Percentiles rank a stretch among this genome's conserved stretches.
These are phyloP conservation scores for Puccinia novopanici DNA, from an alignment of 1,284 basidiomycete species.

Conservation along the genomic window DNA sequence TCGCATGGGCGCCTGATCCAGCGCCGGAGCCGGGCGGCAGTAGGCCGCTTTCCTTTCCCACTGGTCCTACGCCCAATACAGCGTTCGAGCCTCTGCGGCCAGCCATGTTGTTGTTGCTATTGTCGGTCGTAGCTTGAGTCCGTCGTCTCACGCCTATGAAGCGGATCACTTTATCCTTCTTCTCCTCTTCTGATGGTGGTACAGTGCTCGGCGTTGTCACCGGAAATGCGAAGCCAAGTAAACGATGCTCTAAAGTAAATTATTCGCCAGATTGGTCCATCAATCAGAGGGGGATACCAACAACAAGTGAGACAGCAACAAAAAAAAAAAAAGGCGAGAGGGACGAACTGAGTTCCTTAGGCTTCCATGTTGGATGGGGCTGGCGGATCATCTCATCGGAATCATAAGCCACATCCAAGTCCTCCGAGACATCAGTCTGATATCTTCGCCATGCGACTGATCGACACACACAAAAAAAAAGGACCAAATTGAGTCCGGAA, in stretches of 20 bases:
- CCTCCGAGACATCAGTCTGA: conserved; percentile 39
- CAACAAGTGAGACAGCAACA: neutral
- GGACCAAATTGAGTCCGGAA: neutral
- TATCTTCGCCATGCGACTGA: conserved; percentile 48
- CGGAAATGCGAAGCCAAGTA: conserved; percentile 49
- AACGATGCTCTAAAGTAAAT: conserved; percentile 35
- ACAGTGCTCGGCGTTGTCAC: neutral
- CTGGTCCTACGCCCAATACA: neutral
- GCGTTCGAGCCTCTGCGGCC: neutral
- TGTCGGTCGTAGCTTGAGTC: neutral
- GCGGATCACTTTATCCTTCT: conserved; percentile 47
- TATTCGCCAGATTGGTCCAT: neutral
- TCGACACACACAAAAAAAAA: neutral
- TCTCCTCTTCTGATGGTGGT: conserved; percentile 2
- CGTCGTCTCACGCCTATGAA: conserved; percentile 28
- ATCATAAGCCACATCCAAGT: conserved; percentile 48
- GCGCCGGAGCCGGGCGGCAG: neutral
- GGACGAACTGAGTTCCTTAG: conserved; percentile 48
- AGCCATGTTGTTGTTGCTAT: conserved; percentile 2
- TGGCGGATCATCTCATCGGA: conserved; percentile 38
- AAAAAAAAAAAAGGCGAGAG: neutral
- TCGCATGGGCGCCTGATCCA: neutral
- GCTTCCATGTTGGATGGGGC: conserved; percentile 41
- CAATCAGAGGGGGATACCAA: neutral
- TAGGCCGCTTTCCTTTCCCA: neutral